Evolutionary conservation across 306 rosid genomes (phyloP), one percentile per base, ranked within the genome.

Genomic region (Cucurbita pepo): DNA sequence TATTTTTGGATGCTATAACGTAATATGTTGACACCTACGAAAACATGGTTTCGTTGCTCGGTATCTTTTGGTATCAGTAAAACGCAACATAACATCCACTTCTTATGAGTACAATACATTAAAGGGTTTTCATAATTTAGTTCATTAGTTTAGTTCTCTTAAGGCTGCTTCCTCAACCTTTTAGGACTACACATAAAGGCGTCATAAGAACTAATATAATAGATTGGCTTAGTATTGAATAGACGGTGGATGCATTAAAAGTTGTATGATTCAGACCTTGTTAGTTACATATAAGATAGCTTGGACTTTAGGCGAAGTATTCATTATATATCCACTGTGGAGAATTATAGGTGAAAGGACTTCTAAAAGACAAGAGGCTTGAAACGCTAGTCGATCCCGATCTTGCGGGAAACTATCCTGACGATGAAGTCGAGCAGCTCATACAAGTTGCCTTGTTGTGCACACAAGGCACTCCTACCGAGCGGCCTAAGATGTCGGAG

Each of bases 401-500:
- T 71, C 82, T 94, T 77, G 73, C 59, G 37, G 97, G 97, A 4
- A 18, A 89, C 12, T 94, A 94, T 79, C 34, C 22, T 1, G 86
- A 85, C 0, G 82, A 71, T 0, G 88, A 91, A 81, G 92, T 91
- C 43, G 96, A 94, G 84, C 81, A 94, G 81, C 82, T 91, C 71
- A 91, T 85, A 82, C 96, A 91, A 78, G 90, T 94, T 59, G 96
- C 96, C 60, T 83, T 94, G 54, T 83, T 91, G 25, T 94, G 99
- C 91, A 94, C 92, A 9, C 90, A 88, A 82, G 88, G 88, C 59
- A 61, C 97, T 7, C 87, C 95, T 2, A 74, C 79, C 78, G 95
- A 94, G 75, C 85, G 97, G 54, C 99, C 99, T 0, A 94, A 89
- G 84, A 94, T 94, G 99, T 94, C 96, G 1, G 95, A 89, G 72